These are phyloP conservation scores for Fonsecaea monophora DNA, from an alignment of 2,329 filamentous ascomycete genomes.

Conservation along the genomic window DNA sequence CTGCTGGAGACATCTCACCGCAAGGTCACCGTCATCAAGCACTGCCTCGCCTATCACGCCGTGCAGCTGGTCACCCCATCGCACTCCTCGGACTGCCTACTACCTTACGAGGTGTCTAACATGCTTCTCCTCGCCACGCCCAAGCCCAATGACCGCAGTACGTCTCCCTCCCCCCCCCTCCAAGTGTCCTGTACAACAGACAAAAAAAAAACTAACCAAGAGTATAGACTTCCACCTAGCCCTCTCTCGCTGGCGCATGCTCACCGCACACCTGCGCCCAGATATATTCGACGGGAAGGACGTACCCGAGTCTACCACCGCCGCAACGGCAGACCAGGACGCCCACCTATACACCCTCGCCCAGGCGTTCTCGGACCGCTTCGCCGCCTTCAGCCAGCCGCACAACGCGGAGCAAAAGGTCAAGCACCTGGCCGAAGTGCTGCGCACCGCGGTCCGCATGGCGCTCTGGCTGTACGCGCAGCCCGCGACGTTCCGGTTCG, in stretches of 20 bases:
- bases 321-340: neutral
- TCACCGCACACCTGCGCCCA: constrained; percentile 40
- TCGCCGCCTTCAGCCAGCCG: constrained; percentile 38
- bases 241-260: constrained; percentile 43
- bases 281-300: constrained; percentile 9
- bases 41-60: constrained; percentile 14
- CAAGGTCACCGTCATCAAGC: constrained; percentile 5
- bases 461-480: constrained; percentile 43
- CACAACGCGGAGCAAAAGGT: constrained; percentile 28
- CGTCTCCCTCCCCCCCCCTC: neutral
- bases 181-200: neutral
- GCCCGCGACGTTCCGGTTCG: constrained; percentile 36
- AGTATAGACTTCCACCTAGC: constrained; percentile 29
- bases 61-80: constrained; percentile 1
- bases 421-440: constrained; percentile 38
- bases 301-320: neutral
- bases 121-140: neutral
- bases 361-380: constrained; percentile 36
- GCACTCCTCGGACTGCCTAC: neutral
- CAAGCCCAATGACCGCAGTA: neutral
- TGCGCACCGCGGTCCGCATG: constrained; percentile 37
- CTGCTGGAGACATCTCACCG: constrained; percentile 1
- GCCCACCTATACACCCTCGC: constrained; percentile 22
- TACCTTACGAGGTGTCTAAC: neutral
- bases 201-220: neutral